phyloP scores from a whole-genome alignment of 768 basidiomycete genomes.

The Amanita muscaria region DNA sequence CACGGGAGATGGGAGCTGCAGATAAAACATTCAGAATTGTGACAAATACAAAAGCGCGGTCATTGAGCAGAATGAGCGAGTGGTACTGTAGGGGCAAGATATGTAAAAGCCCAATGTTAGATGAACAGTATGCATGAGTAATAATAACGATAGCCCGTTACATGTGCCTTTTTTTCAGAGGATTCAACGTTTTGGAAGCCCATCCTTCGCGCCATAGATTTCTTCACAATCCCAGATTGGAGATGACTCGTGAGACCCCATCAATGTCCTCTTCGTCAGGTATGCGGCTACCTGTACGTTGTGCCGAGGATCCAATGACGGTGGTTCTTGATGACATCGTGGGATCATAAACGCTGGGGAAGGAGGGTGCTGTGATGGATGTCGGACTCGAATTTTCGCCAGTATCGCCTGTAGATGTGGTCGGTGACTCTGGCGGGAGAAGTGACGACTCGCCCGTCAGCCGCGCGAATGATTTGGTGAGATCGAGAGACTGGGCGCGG shows the following conservation, averaged over 20 bases:
- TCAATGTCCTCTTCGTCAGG: slow-evolving; percentile 54
- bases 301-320: slow-evolving; percentile 32
- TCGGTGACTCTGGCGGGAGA: slow-evolving; percentile 71
- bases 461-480: slow-evolving; percentile 76
- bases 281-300: slow-evolving; percentile 27
- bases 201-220: slow-evolving; percentile 1
- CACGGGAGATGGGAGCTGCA: slow-evolving; percentile 35
- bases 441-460: slow-evolving; percentile 55
- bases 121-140: too few relatives aligned
- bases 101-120: slow-evolving; percentile 19
- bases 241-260: slow-evolving; percentile 71
- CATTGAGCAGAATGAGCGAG: slow-evolving; percentile 9
- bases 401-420: slow-evolving; percentile 64
- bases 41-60: slow-evolving; percentile 10
- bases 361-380: slow-evolving; percentile 68
- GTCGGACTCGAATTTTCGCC: slow-evolving; percentile 75
- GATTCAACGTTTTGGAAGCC: too few relatives aligned
- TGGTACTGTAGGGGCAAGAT: slow-evolving; percentile 2
- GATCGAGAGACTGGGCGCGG: slow-evolving; percentile 83
- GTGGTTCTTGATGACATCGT: slow-evolving; percentile 37
- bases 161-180: too few relatives aligned
- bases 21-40: slow-evolving; percentile 13
- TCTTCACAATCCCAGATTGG: slow-evolving; percentile 57
- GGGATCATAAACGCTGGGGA: slow-evolving; percentile 79
- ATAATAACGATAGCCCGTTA: too few relatives aligned